These are phyloP conservation scores for Aspergillus calidoustus DNA, from an alignment of 2,329 filamentous ascomycete species.

Conservation along the genomic window DNA sequence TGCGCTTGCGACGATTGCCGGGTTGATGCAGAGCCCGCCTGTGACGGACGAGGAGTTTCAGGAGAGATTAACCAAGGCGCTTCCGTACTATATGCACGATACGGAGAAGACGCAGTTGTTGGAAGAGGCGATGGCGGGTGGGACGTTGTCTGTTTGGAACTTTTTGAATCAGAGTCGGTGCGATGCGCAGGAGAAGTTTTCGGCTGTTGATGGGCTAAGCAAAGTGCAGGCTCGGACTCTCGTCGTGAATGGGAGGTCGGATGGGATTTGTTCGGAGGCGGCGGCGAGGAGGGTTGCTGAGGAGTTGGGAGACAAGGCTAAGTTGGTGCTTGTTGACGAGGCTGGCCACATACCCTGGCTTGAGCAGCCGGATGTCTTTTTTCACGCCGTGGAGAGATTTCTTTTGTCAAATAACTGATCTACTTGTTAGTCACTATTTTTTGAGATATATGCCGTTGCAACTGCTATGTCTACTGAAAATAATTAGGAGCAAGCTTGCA, in stretches of 20 bases:
- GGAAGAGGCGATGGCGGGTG: neutral
- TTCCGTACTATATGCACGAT: constrained; percentile 9
- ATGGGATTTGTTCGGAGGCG: constrained; percentile 7
- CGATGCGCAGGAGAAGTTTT: constrained; percentile 1
- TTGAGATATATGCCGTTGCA: no score
- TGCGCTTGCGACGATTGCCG: neutral
- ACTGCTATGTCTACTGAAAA: no score
- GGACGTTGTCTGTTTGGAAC: constrained; percentile 2
- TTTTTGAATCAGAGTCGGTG: constrained; percentile 6
- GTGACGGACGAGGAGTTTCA: constrained; percentile 1
- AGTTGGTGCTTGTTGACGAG: neutral
- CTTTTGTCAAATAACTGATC: neutral
- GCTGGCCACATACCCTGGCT: constrained; percentile 3
- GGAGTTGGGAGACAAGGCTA: neutral
- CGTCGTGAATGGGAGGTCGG: constrained; percentile 1
- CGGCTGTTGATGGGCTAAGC: neutral
- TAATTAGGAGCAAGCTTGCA: no score
- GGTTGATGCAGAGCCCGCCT: neutral
- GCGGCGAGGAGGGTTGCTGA: neutral
- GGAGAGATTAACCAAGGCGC: neutral
- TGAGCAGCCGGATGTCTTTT: neutral
- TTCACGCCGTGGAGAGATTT: neutral
- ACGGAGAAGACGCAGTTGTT: neutral
- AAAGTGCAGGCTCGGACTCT: constrained; percentile 1
- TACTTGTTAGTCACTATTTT: no score